phyloP scores from a whole-genome alignment of 1,284 basidiomycete genomes.

The Leccinum cinnamomeum region DNA sequence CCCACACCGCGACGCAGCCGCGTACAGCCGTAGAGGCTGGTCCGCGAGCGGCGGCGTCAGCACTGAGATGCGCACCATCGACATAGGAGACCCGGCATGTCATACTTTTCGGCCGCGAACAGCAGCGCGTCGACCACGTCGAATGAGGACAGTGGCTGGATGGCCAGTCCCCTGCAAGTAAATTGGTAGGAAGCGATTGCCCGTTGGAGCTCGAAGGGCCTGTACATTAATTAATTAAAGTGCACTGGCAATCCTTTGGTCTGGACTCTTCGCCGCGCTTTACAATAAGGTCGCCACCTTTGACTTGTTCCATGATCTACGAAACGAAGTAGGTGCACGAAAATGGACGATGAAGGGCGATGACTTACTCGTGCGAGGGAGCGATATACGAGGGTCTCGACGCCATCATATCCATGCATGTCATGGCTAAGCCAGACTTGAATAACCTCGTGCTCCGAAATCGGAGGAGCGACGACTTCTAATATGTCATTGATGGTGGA shows the following conservation, averaged over 20 bases:
- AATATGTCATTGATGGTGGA: conserved; percentile 89
- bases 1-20: conserved; percentile 53
- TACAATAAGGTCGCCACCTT: conserved; percentile 88
- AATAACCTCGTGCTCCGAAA: conserved; percentile 97
- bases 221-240: too few species aligned
- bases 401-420: conserved; percentile 94
- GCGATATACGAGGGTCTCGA: conserved; percentile 94
- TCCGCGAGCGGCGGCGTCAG: conserved; percentile 47
- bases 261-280: conserved; percentile 79
- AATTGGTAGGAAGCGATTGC: too few species aligned
- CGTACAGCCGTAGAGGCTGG: conserved; percentile 57
- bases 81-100: conserved; percentile 37
- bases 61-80: conserved; percentile 53
- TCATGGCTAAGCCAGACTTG: conserved; percentile 95
- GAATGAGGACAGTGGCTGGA: too few species aligned
- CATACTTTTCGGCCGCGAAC: too few species aligned
- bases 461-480: conserved; percentile 97
- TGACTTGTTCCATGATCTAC: conserved; percentile 90
- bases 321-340: conserved; percentile 7
- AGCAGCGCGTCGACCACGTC: too few species aligned
- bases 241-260: conserved; percentile 48
- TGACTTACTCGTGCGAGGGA: conserved; percentile 70
- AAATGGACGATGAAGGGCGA: conserved; percentile 1
- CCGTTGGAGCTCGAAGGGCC: too few species aligned
- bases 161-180: too few species aligned